Evolutionary conservation across 2,329 filamentous ascomycete genomes (phyloP).

Genomic region (Exophiala bonariae): DNA sequence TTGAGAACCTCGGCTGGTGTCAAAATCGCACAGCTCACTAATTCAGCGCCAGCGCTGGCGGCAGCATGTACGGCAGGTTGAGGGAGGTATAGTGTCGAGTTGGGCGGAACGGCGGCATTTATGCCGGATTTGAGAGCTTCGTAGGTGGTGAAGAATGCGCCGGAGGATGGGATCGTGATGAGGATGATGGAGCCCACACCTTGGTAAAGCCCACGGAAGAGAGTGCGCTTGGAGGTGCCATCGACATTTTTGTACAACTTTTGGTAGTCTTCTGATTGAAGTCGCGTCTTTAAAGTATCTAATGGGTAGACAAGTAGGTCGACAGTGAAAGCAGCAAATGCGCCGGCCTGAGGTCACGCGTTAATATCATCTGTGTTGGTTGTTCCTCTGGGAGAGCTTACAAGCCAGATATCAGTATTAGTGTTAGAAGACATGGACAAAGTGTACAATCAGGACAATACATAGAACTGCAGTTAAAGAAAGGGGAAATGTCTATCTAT

Average conservation of each 20-base stretch:
- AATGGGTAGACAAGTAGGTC: slow-evolving; percentile 84
- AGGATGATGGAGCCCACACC: slow-evolving; percentile 82
- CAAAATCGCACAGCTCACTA: slow-evolving; percentile 81
- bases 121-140: slow-evolving; percentile 71
- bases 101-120: slow-evolving; percentile 49
- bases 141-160: slow-evolving; percentile 88
- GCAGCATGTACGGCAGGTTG: slow-evolving; percentile 69
- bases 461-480: background rate
- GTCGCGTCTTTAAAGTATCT: slow-evolving; percentile 84
- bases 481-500: too few relatives aligned
- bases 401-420: slow-evolving; percentile 58
- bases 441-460: background rate
- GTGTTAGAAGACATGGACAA: slow-evolving; percentile 48
- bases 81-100: slow-evolving; percentile 52
- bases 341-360: slow-evolving; percentile 67
- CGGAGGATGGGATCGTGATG: slow-evolving; percentile 85
- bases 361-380: background rate
- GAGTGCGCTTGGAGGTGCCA: slow-evolving; percentile 45
- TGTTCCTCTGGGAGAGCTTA: slow-evolving; percentile 36
- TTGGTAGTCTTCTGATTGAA: slow-evolving; percentile 76
- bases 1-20: slow-evolving; percentile 90
- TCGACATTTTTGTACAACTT: slow-evolving; percentile 56
- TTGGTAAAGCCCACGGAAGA: slow-evolving; percentile 79
- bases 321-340: slow-evolving; percentile 80
- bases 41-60: slow-evolving; percentile 75